A percentile compares a stretch with the other conserved stretches of the same genome.
These are phyloP conservation scores for Ceriops tagal DNA, from an alignment of 345 rosid genomes.

Conservation along the genomic window DNA sequence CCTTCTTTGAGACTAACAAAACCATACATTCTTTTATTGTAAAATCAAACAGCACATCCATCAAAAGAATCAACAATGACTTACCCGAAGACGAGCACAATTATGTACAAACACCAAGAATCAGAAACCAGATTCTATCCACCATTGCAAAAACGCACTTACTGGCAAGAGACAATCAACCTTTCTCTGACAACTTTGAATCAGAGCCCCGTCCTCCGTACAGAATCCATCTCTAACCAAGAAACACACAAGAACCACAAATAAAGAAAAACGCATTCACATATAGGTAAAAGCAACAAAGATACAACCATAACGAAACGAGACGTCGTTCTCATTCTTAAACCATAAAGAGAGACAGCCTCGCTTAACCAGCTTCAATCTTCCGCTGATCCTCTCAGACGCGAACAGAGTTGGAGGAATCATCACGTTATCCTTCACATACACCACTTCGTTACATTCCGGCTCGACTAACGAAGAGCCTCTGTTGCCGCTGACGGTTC, in stretches of 20 bases:
- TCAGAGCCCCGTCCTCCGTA: constrained; percentile 68
- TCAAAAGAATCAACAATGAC: neutral
- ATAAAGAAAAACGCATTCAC: too few species aligned
- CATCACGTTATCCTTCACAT: constrained; percentile 74
- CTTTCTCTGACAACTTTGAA: constrained; percentile 75
- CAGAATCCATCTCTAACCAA: too few species aligned
- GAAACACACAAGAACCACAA: constrained; percentile 8
- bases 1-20: neutral
- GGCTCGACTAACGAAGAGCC: constrained; percentile 48
- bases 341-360: too few species aligned
- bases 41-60: neutral
- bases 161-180: constrained; percentile 23
- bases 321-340: too few species aligned
- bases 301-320: too few species aligned
- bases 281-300: too few species aligned
- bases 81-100: constrained; percentile 85
- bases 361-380: too few species aligned
- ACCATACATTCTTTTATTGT: neutral
- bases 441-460: constrained; percentile 70
- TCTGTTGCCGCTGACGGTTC: constrained; percentile 56
- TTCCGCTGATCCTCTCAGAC: too few species aligned
- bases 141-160: too few species aligned
- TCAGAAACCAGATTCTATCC: neutral
- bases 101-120: constrained; percentile 40
- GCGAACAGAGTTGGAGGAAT: too few species aligned